phyloP scores from a whole-genome alignment of 2,329 filamentous ascomycete species.

The Trichoderma arundinaceum region DNA sequence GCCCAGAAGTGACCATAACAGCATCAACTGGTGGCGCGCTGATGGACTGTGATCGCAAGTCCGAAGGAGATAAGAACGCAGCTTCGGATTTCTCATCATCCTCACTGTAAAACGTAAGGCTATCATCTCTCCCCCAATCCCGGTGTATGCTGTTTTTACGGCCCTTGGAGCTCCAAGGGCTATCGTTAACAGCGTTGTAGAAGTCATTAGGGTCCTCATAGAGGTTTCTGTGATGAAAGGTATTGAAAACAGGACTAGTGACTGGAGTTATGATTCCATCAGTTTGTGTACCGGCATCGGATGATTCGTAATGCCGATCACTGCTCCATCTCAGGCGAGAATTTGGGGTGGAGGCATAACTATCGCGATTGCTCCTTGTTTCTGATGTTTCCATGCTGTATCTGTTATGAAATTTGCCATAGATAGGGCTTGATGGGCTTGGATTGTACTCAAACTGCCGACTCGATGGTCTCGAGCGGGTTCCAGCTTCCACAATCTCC shows the following conservation, averaged over 20 bases:
- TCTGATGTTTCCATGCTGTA: conserved; percentile 38
- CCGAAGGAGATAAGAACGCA: conserved; percentile 3
- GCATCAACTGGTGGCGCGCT: conserved; percentile 13
- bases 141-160: conserved; percentile 16
- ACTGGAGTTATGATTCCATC: conserved; percentile 33
- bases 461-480: conserved; percentile 44
- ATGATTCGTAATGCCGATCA: conserved; percentile 35
- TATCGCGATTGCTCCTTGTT: conserved; percentile 35
- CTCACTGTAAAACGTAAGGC: conserved; percentile 18
- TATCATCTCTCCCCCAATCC: conserved; percentile 23
- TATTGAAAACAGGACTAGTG: conserved; percentile 16
- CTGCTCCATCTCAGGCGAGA: conserved; percentile 29
- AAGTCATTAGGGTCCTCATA: conserved; percentile 2
- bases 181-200: conserved; percentile 22
- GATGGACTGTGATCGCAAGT: conserved; percentile 9
- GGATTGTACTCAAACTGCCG: conserved; percentile 46
- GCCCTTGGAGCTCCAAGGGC: conserved; percentile 20
- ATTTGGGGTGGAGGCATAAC: conserved; percentile 35
- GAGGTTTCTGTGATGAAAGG: not conserved
- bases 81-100: conserved; percentile 22
- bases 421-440: conserved; percentile 45
- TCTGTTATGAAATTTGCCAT: conserved; percentile 44
- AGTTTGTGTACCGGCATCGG: conserved; percentile 41
- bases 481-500: conserved; percentile 46
- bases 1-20: not conserved